These are phyloP conservation scores for Neurospora sp. DNA, from an alignment of 495 filamentous ascomycete genomes.

Conservation along the genomic window DNA sequence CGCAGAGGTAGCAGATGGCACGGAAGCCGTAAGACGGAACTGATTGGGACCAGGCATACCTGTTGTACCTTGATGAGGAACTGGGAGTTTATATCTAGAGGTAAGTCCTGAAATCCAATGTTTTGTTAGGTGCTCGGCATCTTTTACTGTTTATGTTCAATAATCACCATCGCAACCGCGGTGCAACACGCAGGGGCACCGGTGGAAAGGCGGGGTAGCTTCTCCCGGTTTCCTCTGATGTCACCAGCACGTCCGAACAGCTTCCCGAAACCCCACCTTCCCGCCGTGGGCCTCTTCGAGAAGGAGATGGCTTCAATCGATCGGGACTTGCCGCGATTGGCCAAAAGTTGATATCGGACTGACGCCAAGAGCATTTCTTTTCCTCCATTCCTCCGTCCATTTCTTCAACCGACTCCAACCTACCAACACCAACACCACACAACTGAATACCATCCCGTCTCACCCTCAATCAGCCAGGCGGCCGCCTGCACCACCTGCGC, in stretches of 20 bases:
- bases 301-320: neutral
- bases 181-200: neutral
- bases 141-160: neutral
- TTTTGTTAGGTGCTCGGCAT: neutral
- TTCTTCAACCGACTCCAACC: neutral
- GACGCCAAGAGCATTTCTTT: neutral
- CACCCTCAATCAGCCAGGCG: neutral
- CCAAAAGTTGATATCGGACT: neutral
- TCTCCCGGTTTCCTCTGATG: slow-evolving; percentile 8
- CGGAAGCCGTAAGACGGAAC: slow-evolving; percentile 9
- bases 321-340: neutral
- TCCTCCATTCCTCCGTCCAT: neutral
- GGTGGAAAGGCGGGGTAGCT: slow-evolving; percentile 15
- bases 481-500: neutral
- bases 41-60: slow-evolving; percentile 13
- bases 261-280: neutral
- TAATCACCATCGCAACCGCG: neutral
- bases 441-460: neutral
- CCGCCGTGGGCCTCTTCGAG: neutral
- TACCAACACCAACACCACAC: neutral
- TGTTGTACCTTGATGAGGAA: neutral
- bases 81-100: neutral
- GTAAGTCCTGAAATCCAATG: neutral
- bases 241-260: slow-evolving; percentile 2
- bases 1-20: neutral